Evolutionary conservation across 495 filamentous ascomycete species (phyloP), one percentile per base, ranked within the genome.

Genomic region (Venustampulla echinocandica): DNA sequence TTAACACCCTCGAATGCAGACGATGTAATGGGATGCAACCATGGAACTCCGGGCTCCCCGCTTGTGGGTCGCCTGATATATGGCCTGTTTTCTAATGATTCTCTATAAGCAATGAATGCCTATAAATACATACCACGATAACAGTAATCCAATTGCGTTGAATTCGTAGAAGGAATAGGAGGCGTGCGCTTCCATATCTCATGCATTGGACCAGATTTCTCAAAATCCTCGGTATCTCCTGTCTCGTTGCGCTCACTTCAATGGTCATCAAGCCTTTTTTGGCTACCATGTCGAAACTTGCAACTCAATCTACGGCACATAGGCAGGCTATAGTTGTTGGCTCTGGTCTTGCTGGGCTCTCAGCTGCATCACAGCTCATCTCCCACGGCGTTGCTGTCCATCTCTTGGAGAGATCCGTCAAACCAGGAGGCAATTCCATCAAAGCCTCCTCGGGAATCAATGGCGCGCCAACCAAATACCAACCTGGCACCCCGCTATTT

Each of bases 401-500:
- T 23, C 56, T 80, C 40, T 61, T 80, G n/a, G 75, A 80, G 38
- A 65, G 73, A 5, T 64, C 66, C 9, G 44, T 67, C 10, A 77
- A 74, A 47, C 75, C 75, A 0, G 77, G 77, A n/a, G 76, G 77
- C 6, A 81, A 81, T 52, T 71, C 65, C 56, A 77, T 79, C 58
- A 81, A 81, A 53, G 77, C 77, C 1, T 78, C 76, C 0, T 79
- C 75, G 0, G 75, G 76, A 3, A 81, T 81, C 60, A 81, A 79
- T 53, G 77, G 75, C 5, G 73, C 74, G 0, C 67, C 68, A 11
- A 77, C 75, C 0, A 59, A 61, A 13, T 77, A 69, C 49, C 75
- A 79, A 52, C 50, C 57, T n/a, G 45, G 34, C 18, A 39, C 32
- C 9, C 35, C 44, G 43, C 40, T 14, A 42, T 50, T 7, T 41